Evolutionary conservation across 2,329 filamentous ascomycete species (phyloP), one percentile per base, ranked within the genome.

Genomic region (Colletotrichum horii): DNA sequence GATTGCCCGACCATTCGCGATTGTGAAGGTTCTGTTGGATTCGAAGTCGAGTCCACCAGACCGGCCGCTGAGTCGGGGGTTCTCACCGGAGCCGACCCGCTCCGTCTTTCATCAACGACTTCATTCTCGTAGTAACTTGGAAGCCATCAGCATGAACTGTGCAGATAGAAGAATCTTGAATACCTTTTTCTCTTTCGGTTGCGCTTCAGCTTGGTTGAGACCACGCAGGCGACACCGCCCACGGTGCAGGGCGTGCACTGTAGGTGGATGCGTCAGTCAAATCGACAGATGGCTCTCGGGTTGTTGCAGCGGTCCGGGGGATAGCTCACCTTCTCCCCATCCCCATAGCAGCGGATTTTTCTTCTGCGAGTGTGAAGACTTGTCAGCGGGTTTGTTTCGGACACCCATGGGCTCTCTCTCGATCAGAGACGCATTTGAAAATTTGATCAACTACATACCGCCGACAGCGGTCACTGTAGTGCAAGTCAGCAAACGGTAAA

Each of bases 161-260:
- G n/a, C 14, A 26, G n/a, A 6, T n/a, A 5, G 30, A 14, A 16
- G 6, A 32, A 16, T 9, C 36, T 43, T 43, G 16, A 8, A 9
- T 24, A 77, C 75, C 72, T 75, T 24, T 75, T 77, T 9, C 75
- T 70, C 19, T 77, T 77, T 22, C 75, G 48, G 22, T 77, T 75
- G 6, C 75, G 66, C 34, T 77, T 75, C 16, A 77, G 24, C 36
- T 75, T 75, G 14, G 58, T 71, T 16, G 75, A 75, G 2, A 68
- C 24, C 7, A 77, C 24, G 8, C 75, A 77, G 24, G 73, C 55
- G 22, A 62, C 65, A 12, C 67, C 68, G 7, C 38, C 71, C 14
- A 32, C 14, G 5, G 48, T 26, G 38, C 75, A 77, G 2, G 71
- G 72, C 4, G 64, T 71, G 16, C 75, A 77, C 74, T 76, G 3